Evolutionary conservation across 371 early-diverging fungal genomes (phyloP).

Genomic region (Haplosporangium sp.): DNA sequence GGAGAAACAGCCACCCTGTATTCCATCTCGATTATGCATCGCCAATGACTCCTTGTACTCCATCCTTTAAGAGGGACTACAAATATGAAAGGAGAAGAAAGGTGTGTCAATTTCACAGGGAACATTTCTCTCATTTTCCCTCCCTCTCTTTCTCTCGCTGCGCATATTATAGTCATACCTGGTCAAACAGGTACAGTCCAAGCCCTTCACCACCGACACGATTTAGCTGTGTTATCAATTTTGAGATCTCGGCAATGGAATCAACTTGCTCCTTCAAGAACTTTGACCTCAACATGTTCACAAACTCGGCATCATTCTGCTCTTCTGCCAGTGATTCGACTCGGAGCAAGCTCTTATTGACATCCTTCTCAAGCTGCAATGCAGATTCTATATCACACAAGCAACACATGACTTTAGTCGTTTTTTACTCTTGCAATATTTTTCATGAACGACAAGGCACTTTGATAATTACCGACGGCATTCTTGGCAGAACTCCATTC

Average conservation of each 20-base stretch:
- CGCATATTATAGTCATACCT: slow-evolving; percentile 10
- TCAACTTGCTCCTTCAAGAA: slow-evolving; percentile 58
- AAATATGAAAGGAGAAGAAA: background rate
- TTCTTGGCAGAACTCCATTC: slow-evolving; percentile 43
- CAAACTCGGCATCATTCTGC: slow-evolving; percentile 45
- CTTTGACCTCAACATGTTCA: slow-evolving; percentile 30
- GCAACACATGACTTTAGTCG: background rate
- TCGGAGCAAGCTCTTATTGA: slow-evolving; percentile 47
- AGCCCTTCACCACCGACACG: slow-evolving; percentile 65
- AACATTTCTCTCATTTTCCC: too few species aligned
- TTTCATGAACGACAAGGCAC: background rate
- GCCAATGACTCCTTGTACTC: slow-evolving; percentile 5
- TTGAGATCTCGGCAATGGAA: slow-evolving; percentile 60
- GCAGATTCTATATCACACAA: slow-evolving; percentile 34
- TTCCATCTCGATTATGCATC: background rate
- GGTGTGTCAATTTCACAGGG: background rate
- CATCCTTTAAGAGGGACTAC: slow-evolving; percentile 7
- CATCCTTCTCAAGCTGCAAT: slow-evolving; percentile 42
- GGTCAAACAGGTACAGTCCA: slow-evolving; percentile 62
- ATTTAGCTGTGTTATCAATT: slow-evolving; percentile 62
- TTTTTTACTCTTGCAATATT: background rate
- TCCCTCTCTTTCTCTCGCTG: background rate
- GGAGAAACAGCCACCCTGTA: background rate
- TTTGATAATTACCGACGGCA: slow-evolving; percentile 21
- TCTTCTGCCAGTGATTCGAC: slow-evolving; percentile 49